A percentile compares a stretch with the other conserved stretches of the same genome.
phyloP scores from a whole-genome alignment of 129 eudicot species.

The Helianthus annuus region DNA sequence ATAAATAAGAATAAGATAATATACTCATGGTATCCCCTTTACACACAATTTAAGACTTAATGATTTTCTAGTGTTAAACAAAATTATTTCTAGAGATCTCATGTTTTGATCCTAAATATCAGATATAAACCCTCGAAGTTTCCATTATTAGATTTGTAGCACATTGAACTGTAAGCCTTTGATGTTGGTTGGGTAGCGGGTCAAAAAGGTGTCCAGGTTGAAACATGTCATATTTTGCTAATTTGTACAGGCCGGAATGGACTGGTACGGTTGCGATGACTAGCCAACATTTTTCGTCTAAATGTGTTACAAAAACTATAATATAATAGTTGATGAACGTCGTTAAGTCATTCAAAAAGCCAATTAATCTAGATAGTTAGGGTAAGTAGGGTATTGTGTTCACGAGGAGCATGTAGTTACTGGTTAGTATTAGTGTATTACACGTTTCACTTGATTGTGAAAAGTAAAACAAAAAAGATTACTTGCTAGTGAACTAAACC shows the following conservation, averaged over 20 bases:
- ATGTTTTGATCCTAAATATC: background rate
- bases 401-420: no score
- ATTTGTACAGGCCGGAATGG: background rate
- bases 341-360: no score
- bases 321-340: no score
- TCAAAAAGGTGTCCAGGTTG: background rate
- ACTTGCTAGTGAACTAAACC: no score
- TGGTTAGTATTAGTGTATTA: no score
- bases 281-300: background rate
- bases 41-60: background rate
- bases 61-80: background rate
- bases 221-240: background rate
- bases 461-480: no score
- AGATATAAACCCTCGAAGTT: no score
- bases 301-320: background rate
- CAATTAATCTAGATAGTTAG: no score
- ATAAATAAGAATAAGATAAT: background rate
- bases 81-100: background rate
- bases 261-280: background rate
- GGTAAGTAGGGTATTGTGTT: no score
- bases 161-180: no score
- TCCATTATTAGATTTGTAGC: no score
- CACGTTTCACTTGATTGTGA: no score
- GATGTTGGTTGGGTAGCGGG: background rate
- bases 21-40: conserved; percentile 1